A percentile compares a stretch with the other conserved stretches of the same genome.
Conservation (phyloP, 495 filamentous ascomycete species). For the Neurospora sp. region DNA sequence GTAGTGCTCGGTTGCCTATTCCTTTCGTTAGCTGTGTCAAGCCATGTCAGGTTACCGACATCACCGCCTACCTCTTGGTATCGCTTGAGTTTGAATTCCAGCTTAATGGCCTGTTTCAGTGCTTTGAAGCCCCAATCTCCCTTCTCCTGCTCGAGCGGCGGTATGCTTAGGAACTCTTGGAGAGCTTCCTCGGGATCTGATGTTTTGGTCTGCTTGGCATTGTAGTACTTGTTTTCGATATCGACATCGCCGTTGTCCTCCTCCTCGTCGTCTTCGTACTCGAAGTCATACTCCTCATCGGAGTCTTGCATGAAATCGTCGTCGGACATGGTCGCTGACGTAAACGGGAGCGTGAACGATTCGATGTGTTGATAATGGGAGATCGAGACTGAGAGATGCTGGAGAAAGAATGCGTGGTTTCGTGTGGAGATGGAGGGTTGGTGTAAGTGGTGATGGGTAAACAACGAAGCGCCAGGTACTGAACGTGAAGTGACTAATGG, state of each 20-base stretch:
- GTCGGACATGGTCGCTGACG: conserved; percentile 63
- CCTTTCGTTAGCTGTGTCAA: conserved; percentile 5
- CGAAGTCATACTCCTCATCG: conserved; percentile 93
- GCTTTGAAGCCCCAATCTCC: conserved; percentile 99
- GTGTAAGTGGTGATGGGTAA: background rate
- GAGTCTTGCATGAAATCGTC: conserved; percentile 99
- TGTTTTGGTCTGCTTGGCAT: conserved; percentile 92
- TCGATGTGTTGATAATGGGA: background rate
- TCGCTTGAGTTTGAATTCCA: conserved; percentile 79
- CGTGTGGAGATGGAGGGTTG: background rate
- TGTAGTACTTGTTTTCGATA: conserved; percentile 99
- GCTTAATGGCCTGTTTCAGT: conserved; percentile 93
- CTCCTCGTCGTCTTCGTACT: conserved; percentile 86
- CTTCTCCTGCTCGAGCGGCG: conserved; percentile 73
- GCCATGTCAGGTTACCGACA: background rate
- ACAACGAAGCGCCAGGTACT: background rate
- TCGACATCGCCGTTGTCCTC: conserved; percentile 82
- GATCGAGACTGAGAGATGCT: background rate
- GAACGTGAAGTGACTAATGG: background rate
- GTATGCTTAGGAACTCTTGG: conserved; percentile 81
- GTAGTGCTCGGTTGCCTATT: conserved; percentile 89
- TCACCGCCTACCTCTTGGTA: conserved; percentile 60
- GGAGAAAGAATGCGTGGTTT: background rate
- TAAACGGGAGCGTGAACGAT: background rate
- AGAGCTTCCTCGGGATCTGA: conserved; percentile 81